Conservation (phyloP, 208 protist species). For the Wallacemonas sp. region DNA sequence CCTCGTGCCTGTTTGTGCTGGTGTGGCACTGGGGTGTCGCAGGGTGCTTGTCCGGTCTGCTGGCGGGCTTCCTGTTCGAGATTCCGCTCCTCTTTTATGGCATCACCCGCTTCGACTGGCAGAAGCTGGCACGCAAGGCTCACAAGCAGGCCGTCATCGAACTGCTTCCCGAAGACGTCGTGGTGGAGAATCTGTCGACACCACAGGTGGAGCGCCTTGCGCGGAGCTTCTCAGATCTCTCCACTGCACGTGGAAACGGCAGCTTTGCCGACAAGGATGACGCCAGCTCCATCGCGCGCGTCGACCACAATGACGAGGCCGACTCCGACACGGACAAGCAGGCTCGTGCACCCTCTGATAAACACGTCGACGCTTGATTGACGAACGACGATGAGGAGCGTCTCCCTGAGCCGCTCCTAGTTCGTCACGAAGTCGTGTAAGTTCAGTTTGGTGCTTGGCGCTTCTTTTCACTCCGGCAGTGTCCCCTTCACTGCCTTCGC, state of each 20-base stretch:
- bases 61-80: slow-evolving; percentile 50
- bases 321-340: slow-evolving; percentile 1
- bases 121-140: slow-evolving; percentile 36
- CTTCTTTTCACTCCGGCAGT: background rate
- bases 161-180: slow-evolving; percentile 2
- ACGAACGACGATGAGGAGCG: background rate
- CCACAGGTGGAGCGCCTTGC: slow-evolving; percentile 7
- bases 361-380: background rate
- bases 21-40: slow-evolving; percentile 43
- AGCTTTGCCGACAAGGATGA: background rate
- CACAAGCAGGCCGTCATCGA: slow-evolving; percentile 13
- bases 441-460: too few relatives aligned
- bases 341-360: background rate
- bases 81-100: slow-evolving; percentile 46
- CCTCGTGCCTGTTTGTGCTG: slow-evolving; percentile 50
- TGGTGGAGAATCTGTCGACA: background rate
- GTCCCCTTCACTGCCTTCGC: background rate
- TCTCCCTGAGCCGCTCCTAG: background rate
- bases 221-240: background rate
- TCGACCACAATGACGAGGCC: background rate
- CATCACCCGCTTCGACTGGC: slow-evolving; percentile 58
- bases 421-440: too few relatives aligned
- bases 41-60: slow-evolving; percentile 46
- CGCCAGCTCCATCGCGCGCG: background rate
- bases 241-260: background rate